Conservation (phyloP, 2,329 filamentous ascomycete species). For the Dothideomycetidae sp. region DNA sequence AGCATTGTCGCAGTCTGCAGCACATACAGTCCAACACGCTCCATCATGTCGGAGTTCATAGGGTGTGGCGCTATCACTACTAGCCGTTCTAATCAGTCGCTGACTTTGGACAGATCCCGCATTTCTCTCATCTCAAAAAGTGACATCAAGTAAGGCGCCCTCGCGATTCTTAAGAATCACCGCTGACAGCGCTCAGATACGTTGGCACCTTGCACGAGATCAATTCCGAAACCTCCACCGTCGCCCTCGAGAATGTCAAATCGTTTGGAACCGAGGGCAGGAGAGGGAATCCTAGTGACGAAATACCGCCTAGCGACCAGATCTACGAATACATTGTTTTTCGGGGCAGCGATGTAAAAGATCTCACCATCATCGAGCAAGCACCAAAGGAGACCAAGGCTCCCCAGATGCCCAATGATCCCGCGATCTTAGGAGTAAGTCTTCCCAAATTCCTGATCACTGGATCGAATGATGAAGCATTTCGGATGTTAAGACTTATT, state of each 20-base stretch:
- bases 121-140: conserved; percentile 97
- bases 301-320: conserved; percentile 70
- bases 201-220: conserved; percentile 93
- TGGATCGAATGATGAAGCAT: conserved; percentile 71
- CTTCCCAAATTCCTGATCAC: conserved; percentile 14
- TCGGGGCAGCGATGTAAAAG: conserved; percentile 94
- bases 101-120: conserved; percentile 49
- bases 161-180: background rate
- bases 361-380: conserved; percentile 81
- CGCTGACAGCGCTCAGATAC: conserved; percentile 46
- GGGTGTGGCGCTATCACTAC: conserved; percentile 39
- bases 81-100: conserved; percentile 22
- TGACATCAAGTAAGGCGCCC: conserved; percentile 67
- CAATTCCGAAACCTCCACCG: conserved; percentile 92
- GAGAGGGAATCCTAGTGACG: conserved; percentile 60
- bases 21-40: too few species aligned
- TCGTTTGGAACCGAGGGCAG: conserved; percentile 92
- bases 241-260: conserved; percentile 89
- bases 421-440: conserved; percentile 95
- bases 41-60: conserved; percentile 45
- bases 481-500: conserved; percentile 87
- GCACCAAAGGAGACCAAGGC: conserved; percentile 59
- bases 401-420: conserved; percentile 76
- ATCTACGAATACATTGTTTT: conserved; percentile 99
- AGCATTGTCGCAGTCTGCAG: too few species aligned